phyloP scores from a whole-genome alignment of 495 filamentous ascomycete genomes.

The Hyaloscypha bicolor region DNA sequence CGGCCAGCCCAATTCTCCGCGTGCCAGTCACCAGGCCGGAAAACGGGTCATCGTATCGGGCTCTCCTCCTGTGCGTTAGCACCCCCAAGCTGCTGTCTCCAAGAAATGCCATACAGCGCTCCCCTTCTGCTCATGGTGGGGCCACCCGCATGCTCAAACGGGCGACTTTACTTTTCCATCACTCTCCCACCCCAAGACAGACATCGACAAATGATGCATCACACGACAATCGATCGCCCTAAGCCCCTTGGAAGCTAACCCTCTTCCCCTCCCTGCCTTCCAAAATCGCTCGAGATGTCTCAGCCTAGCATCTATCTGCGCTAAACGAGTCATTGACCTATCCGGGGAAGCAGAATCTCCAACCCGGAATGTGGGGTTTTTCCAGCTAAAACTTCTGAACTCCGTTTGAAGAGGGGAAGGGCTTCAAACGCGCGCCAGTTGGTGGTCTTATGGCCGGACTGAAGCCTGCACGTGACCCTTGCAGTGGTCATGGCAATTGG shows the following conservation, averaged over 20 bases:
- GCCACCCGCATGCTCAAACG: not conserved
- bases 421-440: not conserved
- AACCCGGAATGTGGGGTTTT: constrained; percentile 4
- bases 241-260: not conserved
- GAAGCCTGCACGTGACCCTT: not conserved
- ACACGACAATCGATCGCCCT: not conserved
- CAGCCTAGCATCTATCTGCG: not conserved
- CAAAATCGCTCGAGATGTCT: not conserved
- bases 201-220: constrained; percentile 1
- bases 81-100: not conserved
- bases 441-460: not conserved
- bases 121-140: not conserved
- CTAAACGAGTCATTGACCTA: constrained; percentile 1
- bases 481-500: not conserved
- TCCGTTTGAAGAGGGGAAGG: not conserved
- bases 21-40: constrained; percentile 20
- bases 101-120: not conserved
- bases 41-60: not conserved
- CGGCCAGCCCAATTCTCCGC: constrained; percentile 23
- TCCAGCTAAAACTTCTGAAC: not conserved
- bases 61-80: not conserved
- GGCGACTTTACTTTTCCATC: not conserved
- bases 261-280: not conserved
- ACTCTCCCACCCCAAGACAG: too few species aligned
- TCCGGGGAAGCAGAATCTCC: constrained; percentile 5